These are phyloP conservation scores for Hamamelis virginiana DNA, from an alignment of 164 flowering plant species.

Conservation along the genomic window DNA sequence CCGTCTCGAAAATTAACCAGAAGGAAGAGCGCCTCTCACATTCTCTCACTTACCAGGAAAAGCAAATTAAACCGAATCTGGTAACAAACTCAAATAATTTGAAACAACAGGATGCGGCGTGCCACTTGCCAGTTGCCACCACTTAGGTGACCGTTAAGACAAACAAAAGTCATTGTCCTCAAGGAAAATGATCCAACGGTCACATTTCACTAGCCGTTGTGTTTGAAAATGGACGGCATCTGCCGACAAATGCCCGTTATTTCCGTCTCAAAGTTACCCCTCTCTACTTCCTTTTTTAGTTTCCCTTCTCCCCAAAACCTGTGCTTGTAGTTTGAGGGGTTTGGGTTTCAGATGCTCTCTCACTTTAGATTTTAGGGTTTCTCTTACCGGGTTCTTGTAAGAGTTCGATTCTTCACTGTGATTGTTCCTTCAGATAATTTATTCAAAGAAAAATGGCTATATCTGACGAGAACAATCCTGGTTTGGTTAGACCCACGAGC, in stretches of 20 bases:
- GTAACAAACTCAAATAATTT: too few relatives aligned
- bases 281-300: conserved; percentile 5
- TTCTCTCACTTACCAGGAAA: too few relatives aligned
- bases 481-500: conserved; percentile 20
- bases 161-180: background rate
- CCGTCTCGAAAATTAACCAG: too few relatives aligned
- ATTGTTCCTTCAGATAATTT: conserved; percentile 6
- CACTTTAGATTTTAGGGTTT: conserved; percentile 5
- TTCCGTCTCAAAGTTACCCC: conserved; percentile 8
- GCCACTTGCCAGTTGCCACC: too few relatives aligned
- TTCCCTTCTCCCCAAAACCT: too few relatives aligned
- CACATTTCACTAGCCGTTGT: conserved; percentile 54
- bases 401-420: background rate
- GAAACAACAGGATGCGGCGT: too few relatives aligned
- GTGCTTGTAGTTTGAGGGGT: background rate
- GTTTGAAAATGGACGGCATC: conserved; percentile 17
- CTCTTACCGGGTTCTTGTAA: background rate
- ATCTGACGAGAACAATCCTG: conserved; percentile 36
- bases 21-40: too few relatives aligned
- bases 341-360: background rate
- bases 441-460: conserved; percentile 24
- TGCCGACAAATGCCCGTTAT: conserved; percentile 20
- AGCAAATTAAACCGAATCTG: too few relatives aligned
- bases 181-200: conserved; percentile 39
- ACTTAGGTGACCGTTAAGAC: too few relatives aligned